Evolutionary conservation across 1,284 basidiomycete genomes (phyloP).

Genomic region (Ceratobasidium sp.): DNA sequence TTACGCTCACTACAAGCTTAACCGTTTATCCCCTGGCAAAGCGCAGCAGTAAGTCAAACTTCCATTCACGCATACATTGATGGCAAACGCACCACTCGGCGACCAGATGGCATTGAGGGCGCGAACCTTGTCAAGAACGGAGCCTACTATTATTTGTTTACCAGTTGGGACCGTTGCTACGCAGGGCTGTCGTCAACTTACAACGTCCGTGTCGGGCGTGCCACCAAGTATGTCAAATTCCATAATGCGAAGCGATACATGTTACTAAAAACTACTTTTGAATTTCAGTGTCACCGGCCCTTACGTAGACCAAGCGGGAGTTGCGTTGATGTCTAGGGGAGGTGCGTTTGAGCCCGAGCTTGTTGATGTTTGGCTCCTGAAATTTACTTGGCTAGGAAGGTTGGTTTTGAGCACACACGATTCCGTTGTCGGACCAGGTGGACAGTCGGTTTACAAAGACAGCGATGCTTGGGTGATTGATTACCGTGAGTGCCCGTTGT

Average conservation of each 20-base stretch:
- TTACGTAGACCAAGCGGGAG: slow-evolving; percentile 65
- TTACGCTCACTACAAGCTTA: no score
- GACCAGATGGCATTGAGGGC: slow-evolving; percentile 52
- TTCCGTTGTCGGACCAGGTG: slow-evolving; percentile 65
- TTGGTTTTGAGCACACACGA: slow-evolving; percentile 65
- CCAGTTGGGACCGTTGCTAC: slow-evolving; percentile 71
- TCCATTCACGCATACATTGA: no score
- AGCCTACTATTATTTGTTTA: slow-evolving; percentile 69
- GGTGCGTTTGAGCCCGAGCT: slow-evolving; percentile 51
- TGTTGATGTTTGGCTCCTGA: no score
- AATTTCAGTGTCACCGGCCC: slow-evolving; percentile 59
- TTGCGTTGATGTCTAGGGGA: slow-evolving; percentile 64
- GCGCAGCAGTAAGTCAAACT: slow-evolving; percentile 56
- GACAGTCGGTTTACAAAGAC: slow-evolving; percentile 60
- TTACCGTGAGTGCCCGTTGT: slow-evolving; percentile 58
- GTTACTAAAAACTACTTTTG: not conserved
- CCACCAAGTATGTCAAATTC: slow-evolving; percentile 58
- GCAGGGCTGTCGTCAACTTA: slow-evolving; percentile 67
- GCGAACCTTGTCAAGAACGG: slow-evolving; percentile 61
- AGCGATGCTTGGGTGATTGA: slow-evolving; percentile 60
- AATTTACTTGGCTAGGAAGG: slow-evolving; percentile 56
- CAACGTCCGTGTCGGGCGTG: slow-evolving; percentile 70
- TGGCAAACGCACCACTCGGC: not conserved
- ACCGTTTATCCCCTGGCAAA: slow-evolving; percentile 62
- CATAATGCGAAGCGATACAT: not conserved